These are phyloP conservation scores for Chaetomium olivaceum DNA, from an alignment of 2,329 filamentous ascomycete genomes.

Conservation along the genomic window DNA sequence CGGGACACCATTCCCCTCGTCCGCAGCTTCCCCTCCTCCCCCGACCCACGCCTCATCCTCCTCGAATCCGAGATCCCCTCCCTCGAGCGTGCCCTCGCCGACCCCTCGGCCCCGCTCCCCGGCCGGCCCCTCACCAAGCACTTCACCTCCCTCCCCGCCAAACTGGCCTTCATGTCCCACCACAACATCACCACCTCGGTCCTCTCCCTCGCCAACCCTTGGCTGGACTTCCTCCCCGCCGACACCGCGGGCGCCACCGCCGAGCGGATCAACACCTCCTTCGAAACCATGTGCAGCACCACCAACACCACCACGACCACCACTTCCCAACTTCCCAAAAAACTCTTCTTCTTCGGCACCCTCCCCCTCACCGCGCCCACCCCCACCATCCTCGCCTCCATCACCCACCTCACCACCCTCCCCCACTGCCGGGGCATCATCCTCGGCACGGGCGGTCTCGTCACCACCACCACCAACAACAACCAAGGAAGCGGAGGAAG, in stretches of 20 bases:
- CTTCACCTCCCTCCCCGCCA: constrained; percentile 77
- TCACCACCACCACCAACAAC: constrained; percentile 45
- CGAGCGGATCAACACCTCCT: constrained; percentile 71
- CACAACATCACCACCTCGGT: constrained; percentile 82
- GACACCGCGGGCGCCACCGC: constrained; percentile 65
- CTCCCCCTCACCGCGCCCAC: constrained; percentile 74
- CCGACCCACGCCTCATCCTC: constrained; percentile 60
- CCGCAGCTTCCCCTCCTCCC: constrained; percentile 59
- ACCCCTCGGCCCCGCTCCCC: constrained; percentile 58
- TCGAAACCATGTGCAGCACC: constrained; percentile 65
- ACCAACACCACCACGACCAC: constrained; percentile 78
- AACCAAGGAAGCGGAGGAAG: too few species aligned
- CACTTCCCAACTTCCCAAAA: constrained; percentile 48
- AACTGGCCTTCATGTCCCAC: constrained; percentile 83
- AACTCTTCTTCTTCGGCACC: constrained; percentile 71
- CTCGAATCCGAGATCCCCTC: constrained; percentile 43
- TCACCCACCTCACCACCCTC: constrained; percentile 55
- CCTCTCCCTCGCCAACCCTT: constrained; percentile 87
- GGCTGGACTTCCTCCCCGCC: constrained; percentile 78
- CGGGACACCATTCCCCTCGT: constrained; percentile 68
- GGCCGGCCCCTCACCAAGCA: constrained; percentile 81
- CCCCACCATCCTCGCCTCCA: constrained; percentile 55
- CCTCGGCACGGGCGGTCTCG: constrained; percentile 80
- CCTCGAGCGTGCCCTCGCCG: constrained; percentile 44
- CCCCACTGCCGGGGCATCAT: constrained; percentile 80